Conservation (phyloP, 805 yeast species). For the Wickerhamiella azyma region DNA sequence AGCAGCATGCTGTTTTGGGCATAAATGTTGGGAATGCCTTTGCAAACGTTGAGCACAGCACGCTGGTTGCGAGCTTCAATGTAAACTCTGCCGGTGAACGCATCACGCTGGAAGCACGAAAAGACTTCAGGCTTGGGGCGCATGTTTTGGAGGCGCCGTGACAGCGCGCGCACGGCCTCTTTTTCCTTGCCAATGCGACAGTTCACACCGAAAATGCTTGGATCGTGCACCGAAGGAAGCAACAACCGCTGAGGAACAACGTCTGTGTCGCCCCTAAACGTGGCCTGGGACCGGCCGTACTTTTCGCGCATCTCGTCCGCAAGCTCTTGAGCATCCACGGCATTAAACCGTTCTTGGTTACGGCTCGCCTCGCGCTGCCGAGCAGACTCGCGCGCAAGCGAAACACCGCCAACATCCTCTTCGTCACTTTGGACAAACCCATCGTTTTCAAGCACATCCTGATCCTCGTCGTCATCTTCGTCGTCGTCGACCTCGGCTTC, state of each 20-base stretch:
- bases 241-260: constrained; percentile 85
- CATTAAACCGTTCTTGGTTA: constrained; percentile 57
- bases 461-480: constrained; percentile 86
- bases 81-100: constrained; percentile 81
- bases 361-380: constrained; percentile 85
- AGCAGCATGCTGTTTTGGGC: constrained; percentile 50
- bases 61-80: constrained; percentile 89
- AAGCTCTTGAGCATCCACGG: constrained; percentile 85
- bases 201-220: constrained; percentile 89
- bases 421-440: constrained; percentile 41
- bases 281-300: constrained; percentile 74
- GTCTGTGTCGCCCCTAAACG: constrained; percentile 74
- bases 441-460: constrained; percentile 71
- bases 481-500: constrained; percentile 98
- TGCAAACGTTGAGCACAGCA: constrained; percentile 77
- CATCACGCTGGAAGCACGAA: constrained; percentile 89
- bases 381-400: constrained; percentile 8
- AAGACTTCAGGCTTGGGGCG: constrained; percentile 69
- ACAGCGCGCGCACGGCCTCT: constrained; percentile 69
- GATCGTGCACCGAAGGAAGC: constrained; percentile 92
- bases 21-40: constrained; percentile 81
- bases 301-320: constrained; percentile 87
- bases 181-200: constrained; percentile 89
- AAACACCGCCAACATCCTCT: constrained; percentile 31
- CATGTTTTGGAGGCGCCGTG: constrained; percentile 67